A percentile compares a stretch with the other conserved stretches of the same genome.
These are phyloP conservation scores for Syzygium grande DNA, from an alignment of 345 rosid genomes.

Conservation along the genomic window DNA sequence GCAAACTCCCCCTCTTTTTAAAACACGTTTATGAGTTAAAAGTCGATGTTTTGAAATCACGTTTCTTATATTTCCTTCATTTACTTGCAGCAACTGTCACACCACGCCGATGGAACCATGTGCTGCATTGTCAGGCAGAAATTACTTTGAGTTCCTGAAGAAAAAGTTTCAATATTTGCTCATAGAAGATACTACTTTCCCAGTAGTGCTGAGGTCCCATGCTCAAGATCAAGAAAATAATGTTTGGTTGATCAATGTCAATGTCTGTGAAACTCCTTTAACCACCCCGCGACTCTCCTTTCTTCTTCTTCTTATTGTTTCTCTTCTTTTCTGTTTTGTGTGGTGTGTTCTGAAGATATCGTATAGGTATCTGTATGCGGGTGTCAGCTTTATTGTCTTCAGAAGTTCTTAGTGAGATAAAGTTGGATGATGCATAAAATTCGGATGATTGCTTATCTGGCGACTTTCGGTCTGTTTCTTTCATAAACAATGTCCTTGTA, in stretches of 20 bases:
- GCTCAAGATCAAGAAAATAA: background rate
- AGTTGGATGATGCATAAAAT: background rate
- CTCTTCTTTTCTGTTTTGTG: background rate
- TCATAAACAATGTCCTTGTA: background rate
- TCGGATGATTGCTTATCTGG: background rate
- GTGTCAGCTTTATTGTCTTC: background rate
- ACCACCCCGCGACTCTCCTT: background rate
- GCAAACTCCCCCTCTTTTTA: background rate
- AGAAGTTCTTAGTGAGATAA: background rate
- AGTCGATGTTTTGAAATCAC: background rate
- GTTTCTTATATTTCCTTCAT: background rate
- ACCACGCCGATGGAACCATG: background rate
- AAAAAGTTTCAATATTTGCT: background rate
- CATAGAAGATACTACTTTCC: background rate
- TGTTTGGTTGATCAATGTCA: background rate
- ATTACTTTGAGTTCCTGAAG: background rate
- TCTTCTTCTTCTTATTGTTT: background rate
- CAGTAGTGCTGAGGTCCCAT: background rate
- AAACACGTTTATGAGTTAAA: background rate
- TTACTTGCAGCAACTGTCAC: background rate
- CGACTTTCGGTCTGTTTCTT: background rate
- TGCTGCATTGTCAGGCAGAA: background rate
- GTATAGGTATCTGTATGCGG: background rate
- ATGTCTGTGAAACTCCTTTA: background rate
- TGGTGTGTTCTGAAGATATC: background rate